Evolutionary conservation across 1,139 yeast genomes (phyloP).

Genomic region (Eremothecium gossypii): DNA sequence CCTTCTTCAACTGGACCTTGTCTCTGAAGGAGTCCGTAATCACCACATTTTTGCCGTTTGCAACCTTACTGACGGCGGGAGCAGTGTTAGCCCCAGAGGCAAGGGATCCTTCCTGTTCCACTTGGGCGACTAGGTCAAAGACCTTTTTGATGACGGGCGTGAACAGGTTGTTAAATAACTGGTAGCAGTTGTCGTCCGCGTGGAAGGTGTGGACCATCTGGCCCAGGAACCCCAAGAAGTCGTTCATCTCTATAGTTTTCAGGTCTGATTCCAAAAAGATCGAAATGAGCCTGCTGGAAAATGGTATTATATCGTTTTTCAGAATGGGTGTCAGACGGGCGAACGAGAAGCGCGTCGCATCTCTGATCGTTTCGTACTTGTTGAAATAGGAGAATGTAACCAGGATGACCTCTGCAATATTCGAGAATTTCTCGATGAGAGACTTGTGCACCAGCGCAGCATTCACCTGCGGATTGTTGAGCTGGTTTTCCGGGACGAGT

Average conservation of each 20-base stretch:
- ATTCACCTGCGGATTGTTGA: conserved; percentile 27
- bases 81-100: conserved; percentile 11
- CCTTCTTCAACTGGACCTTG: conserved; percentile 52
- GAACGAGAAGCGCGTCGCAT: conserved; percentile 77
- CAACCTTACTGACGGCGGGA: conserved; percentile 11
- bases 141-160: conserved; percentile 66
- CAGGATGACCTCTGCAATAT: conserved; percentile 73
- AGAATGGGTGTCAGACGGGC: conserved; percentile 78
- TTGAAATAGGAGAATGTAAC: conserved; percentile 74
- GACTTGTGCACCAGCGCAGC: conserved; percentile 24
- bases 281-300: conserved; percentile 61
- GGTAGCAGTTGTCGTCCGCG: conserved; percentile 58
- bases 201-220: conserved; percentile 77
- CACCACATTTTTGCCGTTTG: conserved; percentile 32
- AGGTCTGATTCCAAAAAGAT: conserved; percentile 61
- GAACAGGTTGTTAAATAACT: conserved; percentile 61
- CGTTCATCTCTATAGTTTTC: conserved; percentile 59
- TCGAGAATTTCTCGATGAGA: conserved; percentile 45
- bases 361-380: conserved; percentile 62
- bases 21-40: conserved; percentile 48
- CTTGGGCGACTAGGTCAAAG: conserved; percentile 38
- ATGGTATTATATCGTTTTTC: conserved; percentile 46
- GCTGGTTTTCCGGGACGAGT: conserved; percentile 30
- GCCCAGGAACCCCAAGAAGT: conserved; percentile 77
- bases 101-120: conserved; percentile 30